Base-by-base conservation (phyloP, 2,329 filamentous ascomycete species). In the Sporothrix globosa region DNA sequence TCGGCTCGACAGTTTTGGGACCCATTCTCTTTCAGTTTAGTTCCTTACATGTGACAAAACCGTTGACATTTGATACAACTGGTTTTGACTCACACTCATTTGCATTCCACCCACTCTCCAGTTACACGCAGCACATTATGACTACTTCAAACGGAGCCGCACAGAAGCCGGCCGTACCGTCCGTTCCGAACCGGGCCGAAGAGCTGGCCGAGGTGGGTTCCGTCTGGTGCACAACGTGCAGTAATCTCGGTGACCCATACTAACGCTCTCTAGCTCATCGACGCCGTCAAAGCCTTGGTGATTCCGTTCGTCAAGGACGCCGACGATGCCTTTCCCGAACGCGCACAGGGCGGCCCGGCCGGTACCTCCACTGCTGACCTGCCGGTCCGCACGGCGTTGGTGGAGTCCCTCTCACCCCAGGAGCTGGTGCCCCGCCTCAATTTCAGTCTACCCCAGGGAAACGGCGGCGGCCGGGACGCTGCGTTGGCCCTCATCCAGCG, bases 261-360 rank as follows among this genome's bases (percentile, higher is more conserved):
- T 54, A 24, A 67, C 58, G n/a, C 1, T 17, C 44, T 24, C 5
- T 60, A 93, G 91, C 85, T 93, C 61, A 84, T 93, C 65, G 83
- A 86, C 69, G 86, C 90, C 3, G 86, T 94, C 65, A 87, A 90
- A 79, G 81, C 84, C 10, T 83, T 93, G 69, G 86, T 94, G 70
- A 81, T 93, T 24, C 89, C 90, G 0, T 93, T 91, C 78, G 88
- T 95, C 75, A 84, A 82, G 72, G 82, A 85, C n/a, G 90, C 91
- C 53, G 91, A 94, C 79, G 84, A 89, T 70, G 86, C 88, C 24
- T 82, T 84, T 2, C 77, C 80, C 7, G 83, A 81, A 52, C 88
- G 85, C 74, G 83, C 80, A 67, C 81, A 84, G 0, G 89, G 88
- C 30, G 82, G 86, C 21, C 81, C 84, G 24, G 75, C 80, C 7